Percentiles rank a stretch among this genome's conserved stretches.
These are phyloP conservation scores for Phialemonium atrogriseum DNA, from an alignment of 2,329 filamentous ascomycete genomes.

Conservation along the genomic window DNA sequence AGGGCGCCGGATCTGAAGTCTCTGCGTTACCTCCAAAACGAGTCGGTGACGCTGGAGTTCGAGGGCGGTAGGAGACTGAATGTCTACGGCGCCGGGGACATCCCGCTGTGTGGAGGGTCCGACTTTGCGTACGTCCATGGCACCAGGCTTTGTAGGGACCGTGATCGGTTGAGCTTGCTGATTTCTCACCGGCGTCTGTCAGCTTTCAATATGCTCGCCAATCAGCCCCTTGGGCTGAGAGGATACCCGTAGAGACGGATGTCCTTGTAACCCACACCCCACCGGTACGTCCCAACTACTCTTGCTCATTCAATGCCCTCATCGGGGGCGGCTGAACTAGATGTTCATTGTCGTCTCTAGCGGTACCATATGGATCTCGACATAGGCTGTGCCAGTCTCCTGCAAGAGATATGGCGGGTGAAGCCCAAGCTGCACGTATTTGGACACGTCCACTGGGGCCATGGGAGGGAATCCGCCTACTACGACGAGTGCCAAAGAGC, in stretches of 20 bases:
- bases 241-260: slow-evolving; percentile 64
- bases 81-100: slow-evolving; percentile 74
- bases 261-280: slow-evolving; percentile 77
- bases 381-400: slow-evolving; percentile 62
- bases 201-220: slow-evolving; percentile 65
- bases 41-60: slow-evolving; percentile 55
- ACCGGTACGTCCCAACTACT: slow-evolving; percentile 36
- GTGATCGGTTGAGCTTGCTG: background rate
- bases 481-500: slow-evolving; percentile 67
- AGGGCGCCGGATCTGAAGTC: slow-evolving; percentile 54
- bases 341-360: too few relatives aligned
- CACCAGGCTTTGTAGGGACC: too few relatives aligned
- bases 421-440: slow-evolving; percentile 73
- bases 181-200: background rate
- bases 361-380: slow-evolving; percentile 61
- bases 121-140: slow-evolving; percentile 48
- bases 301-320: too few relatives aligned
- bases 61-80: slow-evolving; percentile 50
- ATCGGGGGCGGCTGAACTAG: too few relatives aligned
- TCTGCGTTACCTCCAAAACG: slow-evolving; percentile 69
- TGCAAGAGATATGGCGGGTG: slow-evolving; percentile 66
- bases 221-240: slow-evolving; percentile 62
- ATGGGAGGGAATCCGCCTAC: slow-evolving; percentile 60
- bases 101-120: slow-evolving; percentile 64
- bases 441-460: slow-evolving; percentile 73